Evolutionary conservation across 495 filamentous ascomycete genomes (phyloP), one percentile per base, ranked within the genome.

Genomic region (Hypoxylon perforatum): DNA sequence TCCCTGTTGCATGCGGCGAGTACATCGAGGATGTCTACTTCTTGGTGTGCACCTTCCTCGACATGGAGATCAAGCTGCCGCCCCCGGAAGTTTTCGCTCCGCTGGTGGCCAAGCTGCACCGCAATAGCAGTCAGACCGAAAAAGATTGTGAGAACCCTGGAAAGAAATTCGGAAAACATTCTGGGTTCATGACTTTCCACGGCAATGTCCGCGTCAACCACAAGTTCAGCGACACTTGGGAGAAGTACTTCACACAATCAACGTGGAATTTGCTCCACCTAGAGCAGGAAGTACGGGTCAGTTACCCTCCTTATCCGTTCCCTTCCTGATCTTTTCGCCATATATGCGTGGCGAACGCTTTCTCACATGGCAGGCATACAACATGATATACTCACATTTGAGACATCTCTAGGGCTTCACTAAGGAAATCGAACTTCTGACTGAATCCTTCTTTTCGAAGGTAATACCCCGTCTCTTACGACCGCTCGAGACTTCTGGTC

Each of bases 391-490:
- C 47, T 48, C 17, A 15, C 14, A 33, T 28, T 5, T 15, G 19
- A 1, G 21, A 18, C 1, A 10, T 42, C 21, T 51, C 10, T 56
- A 73, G 52, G 68, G 68, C 17, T 18, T 51, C 9, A 57, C 59
- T 25, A 54, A 61, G 1, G 68, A 65, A 10, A 57, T 73, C 17
- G 15, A n/a, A 6, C n/a, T 10, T 12, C 54, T 73, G n/a, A 55
- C 60, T 14, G 1, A 42, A 8, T 51, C 35, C 0, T 58, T 76
- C 46, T 60, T 81, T 38, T 72, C 73, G 7, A 74, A 76, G 35
- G 76, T 82, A 12, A 75, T 84, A 21, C 78, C 78, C 2, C 62
- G 75, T 7, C 66, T 82, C 1, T 64, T 82, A 0, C 39, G 77
- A 8, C 77, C 79, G 1, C 65, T 85, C 0, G 72, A 83, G 53